Conservation (phyloP, 768 basidiomycete genomes). For the Leccinum arenicola region DNA sequence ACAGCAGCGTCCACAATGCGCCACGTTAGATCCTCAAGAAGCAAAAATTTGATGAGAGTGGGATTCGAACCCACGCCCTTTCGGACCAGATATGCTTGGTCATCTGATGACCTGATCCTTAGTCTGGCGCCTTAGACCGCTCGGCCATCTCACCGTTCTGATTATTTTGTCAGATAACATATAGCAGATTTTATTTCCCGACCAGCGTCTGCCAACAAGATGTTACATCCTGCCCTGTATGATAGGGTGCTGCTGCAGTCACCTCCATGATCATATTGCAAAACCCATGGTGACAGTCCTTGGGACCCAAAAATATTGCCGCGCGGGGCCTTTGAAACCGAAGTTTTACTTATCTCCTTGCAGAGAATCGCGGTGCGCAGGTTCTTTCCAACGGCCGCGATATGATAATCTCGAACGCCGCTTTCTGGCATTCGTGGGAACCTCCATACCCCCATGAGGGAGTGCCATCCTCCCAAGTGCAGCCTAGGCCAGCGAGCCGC, state of each 20-base stretch:
- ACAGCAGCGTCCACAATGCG: background rate
- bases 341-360: background rate
- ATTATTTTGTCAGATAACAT: background rate
- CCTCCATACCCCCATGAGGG: background rate
- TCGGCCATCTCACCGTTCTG: constrained; percentile 46
- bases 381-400: background rate
- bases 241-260: too few relatives aligned
- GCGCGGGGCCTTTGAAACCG: background rate
- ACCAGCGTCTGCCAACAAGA: background rate
- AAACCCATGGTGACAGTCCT: background rate
- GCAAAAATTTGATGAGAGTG: constrained; percentile 30
- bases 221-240: too few relatives aligned
- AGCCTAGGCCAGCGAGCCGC: background rate
- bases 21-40: background rate
- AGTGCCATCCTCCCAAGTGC: background rate
- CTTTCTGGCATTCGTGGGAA: background rate
- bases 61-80: constrained; percentile 44
- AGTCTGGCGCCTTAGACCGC: constrained; percentile 65
- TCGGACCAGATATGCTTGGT: constrained; percentile 34
- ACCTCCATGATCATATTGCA: background rate
- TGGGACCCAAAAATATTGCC: background rate
- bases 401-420: background rate
- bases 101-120: constrained; percentile 39
- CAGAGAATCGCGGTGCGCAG: background rate
- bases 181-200: background rate